Conservation (phyloP, 1,284 basidiomycete species). For the Ceratorhiza oryzae-sativae region DNA sequence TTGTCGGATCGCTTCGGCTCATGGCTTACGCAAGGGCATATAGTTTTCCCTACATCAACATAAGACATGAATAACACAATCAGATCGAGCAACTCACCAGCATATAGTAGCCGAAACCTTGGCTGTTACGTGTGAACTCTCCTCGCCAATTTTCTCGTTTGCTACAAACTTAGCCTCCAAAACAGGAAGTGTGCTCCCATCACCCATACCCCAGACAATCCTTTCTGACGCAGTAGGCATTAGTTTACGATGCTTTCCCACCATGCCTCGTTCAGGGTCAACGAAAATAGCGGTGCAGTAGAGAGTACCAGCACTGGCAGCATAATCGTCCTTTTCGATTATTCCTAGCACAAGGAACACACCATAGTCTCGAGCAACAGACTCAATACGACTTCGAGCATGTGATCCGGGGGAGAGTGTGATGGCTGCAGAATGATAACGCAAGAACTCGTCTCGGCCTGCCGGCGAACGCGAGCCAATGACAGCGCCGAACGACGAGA, state of each 20-base stretch:
- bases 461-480: slow-evolving; percentile 61
- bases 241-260: slow-evolving; percentile 75
- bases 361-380: slow-evolving; percentile 58
- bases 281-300: slow-evolving; percentile 76
- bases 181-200: slow-evolving; percentile 60
- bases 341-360: slow-evolving; percentile 74
- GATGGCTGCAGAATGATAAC: slow-evolving; percentile 64
- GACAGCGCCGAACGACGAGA: slow-evolving; percentile 64
- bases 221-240: slow-evolving; percentile 74
- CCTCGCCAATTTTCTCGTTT: slow-evolving; percentile 43
- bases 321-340: slow-evolving; percentile 62
- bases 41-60: slow-evolving; percentile 68
- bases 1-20: slow-evolving; percentile 47
- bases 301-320: slow-evolving; percentile 61
- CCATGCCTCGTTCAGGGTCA: slow-evolving; percentile 61
- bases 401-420: slow-evolving; percentile 59
- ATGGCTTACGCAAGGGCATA: slow-evolving; percentile 63
- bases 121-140: slow-evolving; percentile 49
- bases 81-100: slow-evolving; percentile 57
- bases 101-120: slow-evolving; percentile 71
- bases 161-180: slow-evolving; percentile 50
- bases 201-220: slow-evolving; percentile 72
- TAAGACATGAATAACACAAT: background rate
- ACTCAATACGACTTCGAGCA: slow-evolving; percentile 59
- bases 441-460: slow-evolving; percentile 68